Evolutionary conservation across 192 early-diverging fungal genomes (phyloP).

Genomic region (Linnemannia zychae): DNA sequence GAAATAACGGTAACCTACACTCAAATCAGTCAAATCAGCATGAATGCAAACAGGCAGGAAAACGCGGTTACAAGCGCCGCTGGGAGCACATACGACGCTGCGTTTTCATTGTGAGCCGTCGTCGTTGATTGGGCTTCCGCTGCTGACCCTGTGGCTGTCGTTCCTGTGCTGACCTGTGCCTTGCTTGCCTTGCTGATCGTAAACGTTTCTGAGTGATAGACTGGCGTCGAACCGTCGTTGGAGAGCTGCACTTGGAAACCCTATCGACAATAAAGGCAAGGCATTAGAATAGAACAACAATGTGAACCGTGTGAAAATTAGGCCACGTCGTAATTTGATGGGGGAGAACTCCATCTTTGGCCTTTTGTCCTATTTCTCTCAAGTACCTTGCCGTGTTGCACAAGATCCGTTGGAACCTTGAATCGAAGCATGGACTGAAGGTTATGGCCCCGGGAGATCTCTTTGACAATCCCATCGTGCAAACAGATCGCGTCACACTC

Average conservation of each 20-base stretch:
- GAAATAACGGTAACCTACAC: not conserved
- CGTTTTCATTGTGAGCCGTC: conserved; percentile 16
- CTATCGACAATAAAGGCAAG: not conserved
- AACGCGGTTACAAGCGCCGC: conserved; percentile 28
- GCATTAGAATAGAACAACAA: not conserved
- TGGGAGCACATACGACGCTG: conserved; percentile 37
- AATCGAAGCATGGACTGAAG: conserved; percentile 10
- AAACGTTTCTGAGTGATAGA: conserved; percentile 35
- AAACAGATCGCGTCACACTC: conserved; percentile 30
- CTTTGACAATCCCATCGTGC: conserved; percentile 24
- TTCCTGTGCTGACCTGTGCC: not conserved
- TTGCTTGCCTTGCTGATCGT: conserved; percentile 18
- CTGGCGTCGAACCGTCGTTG: conserved; percentile 10
- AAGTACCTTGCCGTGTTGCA: conserved; percentile 38
- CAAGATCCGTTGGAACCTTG: conserved; percentile 28
- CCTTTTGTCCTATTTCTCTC: too few species aligned
- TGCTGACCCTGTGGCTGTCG: not conserved
- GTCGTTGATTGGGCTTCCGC: not conserved
- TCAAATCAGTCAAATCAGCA: conserved; percentile 23
- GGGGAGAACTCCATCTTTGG: too few species aligned
- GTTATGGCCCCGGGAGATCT: conserved; percentile 14
- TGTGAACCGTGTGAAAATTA: too few species aligned
- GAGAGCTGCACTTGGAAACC: conserved; percentile 40
- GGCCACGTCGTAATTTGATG: not conserved
- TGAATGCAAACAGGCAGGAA: conserved; percentile 34